Evolutionary conservation across 352 stramenopile species (phyloP).

Genomic region (Phytophthora kernoviae): DNA sequence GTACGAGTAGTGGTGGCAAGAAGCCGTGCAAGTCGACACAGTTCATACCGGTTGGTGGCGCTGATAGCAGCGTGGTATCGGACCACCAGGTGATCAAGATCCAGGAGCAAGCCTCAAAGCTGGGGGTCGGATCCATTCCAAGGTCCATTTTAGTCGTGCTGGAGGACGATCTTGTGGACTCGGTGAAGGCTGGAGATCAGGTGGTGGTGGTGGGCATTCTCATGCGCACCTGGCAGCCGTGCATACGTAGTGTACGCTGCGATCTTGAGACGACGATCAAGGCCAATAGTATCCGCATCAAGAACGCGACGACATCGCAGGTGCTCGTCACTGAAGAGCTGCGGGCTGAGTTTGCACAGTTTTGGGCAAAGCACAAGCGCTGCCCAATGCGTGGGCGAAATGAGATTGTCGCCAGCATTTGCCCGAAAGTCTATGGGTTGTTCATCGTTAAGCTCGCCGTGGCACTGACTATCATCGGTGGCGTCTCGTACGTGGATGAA

Average conservation of each 20-base stretch:
- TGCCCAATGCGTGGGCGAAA: slow-evolving; percentile 78
- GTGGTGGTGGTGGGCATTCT: slow-evolving; percentile 93
- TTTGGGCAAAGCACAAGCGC: slow-evolving; percentile 76
- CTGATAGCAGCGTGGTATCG: slow-evolving; percentile 54
- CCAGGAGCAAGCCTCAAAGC: slow-evolving; percentile 93
- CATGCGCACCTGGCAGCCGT: slow-evolving; percentile 92
- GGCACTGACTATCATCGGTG: slow-evolving; percentile 93
- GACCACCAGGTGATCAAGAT: slow-evolving; percentile 96
- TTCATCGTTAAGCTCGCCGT: slow-evolving; percentile 94
- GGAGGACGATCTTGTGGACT: slow-evolving; percentile 85
- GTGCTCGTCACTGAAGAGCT: slow-evolving; percentile 82
- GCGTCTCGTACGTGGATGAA: slow-evolving; percentile 74
- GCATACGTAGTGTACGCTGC: slow-evolving; percentile 82
- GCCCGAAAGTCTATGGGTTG: slow-evolving; percentile 95
- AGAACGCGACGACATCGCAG: slow-evolving; percentile 66
- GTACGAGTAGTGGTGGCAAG: slow-evolving; percentile 38
- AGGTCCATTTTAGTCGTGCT: slow-evolving; percentile 95
- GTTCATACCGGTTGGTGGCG: slow-evolving; percentile 57
- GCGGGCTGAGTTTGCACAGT: slow-evolving; percentile 90
- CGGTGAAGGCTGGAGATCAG: slow-evolving; percentile 95
- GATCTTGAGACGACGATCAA: slow-evolving; percentile 90
- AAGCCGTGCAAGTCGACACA: slow-evolving; percentile 84
- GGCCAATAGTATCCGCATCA: slow-evolving; percentile 74
- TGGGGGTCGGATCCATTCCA: slow-evolving; percentile 93
- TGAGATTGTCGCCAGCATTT: slow-evolving; percentile 93